Percentiles rank a stretch among this genome's conserved stretches.
phyloP scores from a whole-genome alignment of 345 rosid genomes.

The Citrus sinensis region DNA sequence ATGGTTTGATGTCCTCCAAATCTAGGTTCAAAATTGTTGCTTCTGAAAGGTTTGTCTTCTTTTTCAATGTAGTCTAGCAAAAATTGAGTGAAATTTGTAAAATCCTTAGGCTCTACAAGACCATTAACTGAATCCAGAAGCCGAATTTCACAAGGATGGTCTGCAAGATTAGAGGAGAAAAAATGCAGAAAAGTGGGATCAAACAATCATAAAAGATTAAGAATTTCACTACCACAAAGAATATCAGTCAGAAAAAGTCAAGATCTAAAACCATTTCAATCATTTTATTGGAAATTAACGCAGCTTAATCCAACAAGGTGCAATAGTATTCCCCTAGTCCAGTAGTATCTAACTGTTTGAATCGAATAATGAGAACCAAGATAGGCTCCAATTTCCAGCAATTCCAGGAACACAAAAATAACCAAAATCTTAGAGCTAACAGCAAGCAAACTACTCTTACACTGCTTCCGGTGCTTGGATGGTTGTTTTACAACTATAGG shows the following conservation, averaged over 20 bases:
- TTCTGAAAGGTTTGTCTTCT: conserved; percentile 34
- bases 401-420: not conserved
- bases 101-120: conserved; percentile 48
- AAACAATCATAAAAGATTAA: conserved; percentile 7
- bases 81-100: conserved; percentile 50
- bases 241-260: not conserved
- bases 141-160: conserved; percentile 64
- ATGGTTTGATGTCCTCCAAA: conserved; percentile 90
- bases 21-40: conserved; percentile 35
- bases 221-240: not conserved
- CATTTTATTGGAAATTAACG: not conserved
- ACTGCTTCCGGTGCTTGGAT: conserved; percentile 31
- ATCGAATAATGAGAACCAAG: not conserved
- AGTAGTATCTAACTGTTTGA: not conserved
- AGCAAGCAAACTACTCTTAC: conserved; percentile 30
- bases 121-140: conserved; percentile 48
- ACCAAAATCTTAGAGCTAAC: not conserved
- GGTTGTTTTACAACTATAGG: conserved; percentile 17
- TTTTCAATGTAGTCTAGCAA: conserved; percentile 49
- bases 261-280: not conserved
- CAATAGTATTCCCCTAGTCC: not conserved
- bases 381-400: not conserved
- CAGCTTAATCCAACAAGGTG: not conserved
- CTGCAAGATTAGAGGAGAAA: conserved; percentile 32
- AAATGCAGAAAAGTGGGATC: conserved; percentile 2